Evolutionary conservation across 331 rosid genomes (phyloP), one percentile per base, ranked within the genome.

Genomic region (Quercus tomentella): DNA sequence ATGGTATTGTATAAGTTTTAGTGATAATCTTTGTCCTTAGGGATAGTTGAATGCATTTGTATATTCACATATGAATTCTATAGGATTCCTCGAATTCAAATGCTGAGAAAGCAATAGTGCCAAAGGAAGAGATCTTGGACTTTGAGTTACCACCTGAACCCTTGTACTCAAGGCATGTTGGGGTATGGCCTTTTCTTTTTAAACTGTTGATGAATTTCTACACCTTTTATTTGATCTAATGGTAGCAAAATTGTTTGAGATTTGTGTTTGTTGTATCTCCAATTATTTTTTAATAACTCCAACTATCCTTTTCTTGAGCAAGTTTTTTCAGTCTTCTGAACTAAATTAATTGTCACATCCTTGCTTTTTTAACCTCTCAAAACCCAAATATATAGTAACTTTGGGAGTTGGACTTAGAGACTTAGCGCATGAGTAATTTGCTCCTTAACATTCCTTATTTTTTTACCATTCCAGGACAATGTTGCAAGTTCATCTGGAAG

Each of bases 401-500:
- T 70, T 70, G 55, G 21, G 76, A 72, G 7, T 25, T 72, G 31
- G 9, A 21, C 33, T 43, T 51, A 72, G 22, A 11, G 51, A 37
- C 15, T 72, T 61, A 22, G 60, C 43, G 55, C 15, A 45, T 25
- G 25, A 73, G 43, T 25, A 28, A 28, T 51, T 28, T 49, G 63
- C 63, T 45, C 28, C 26, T 8, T 65, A 18, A 67, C 10, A 25
- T 70, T 4, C 41, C 62, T 72, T 58, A 20, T 55, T 78, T 21
- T 78, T 56, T 43, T 51, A 62, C 15, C 70, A 77, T 84, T 86
- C 52, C 84, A 92, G 97, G 87, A 85, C 72, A 84, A 84, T 74
- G 85, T 72, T 45, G 97, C 97, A 45, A 91, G 98, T 82, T 93
- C 99, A 51, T 95, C 99, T 4, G 91, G 92, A 63, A 79, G 90